Conservation (phyloP, 805 yeast species). For the Yamadazyma philogaea region DNA sequence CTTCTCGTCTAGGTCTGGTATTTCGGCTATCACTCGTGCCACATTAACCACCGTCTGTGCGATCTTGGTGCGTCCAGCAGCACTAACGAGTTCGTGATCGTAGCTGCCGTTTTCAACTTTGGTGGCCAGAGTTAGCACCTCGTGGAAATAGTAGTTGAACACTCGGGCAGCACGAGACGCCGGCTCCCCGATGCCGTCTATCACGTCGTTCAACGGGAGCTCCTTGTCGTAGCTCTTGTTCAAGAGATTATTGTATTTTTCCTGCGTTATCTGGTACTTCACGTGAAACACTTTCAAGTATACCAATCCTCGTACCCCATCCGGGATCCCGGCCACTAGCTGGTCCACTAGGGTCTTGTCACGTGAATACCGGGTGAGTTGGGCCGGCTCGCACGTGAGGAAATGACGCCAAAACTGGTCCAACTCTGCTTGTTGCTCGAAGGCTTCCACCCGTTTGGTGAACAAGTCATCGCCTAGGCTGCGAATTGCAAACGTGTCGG, state of each 20-base stretch:
- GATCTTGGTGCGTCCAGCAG: neutral
- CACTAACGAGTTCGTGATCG: neutral
- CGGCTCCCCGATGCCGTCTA: conserved; percentile 16
- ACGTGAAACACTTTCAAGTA: conserved; percentile 34
- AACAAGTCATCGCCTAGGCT: conserved; percentile 11
- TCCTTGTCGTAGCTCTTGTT: conserved; percentile 20
- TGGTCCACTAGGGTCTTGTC: conserved; percentile 20
- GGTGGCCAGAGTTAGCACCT: conserved; percentile 16
- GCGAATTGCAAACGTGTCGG: conserved; percentile 16
- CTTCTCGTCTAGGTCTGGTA: conserved; percentile 15
- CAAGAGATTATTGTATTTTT: conserved; percentile 27
- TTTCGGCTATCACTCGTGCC: neutral
- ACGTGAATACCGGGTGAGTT: conserved; percentile 8
- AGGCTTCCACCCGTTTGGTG: conserved; percentile 1
- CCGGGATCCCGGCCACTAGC: conserved; percentile 30
- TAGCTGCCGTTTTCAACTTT: neutral
- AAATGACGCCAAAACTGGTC: conserved; percentile 12
- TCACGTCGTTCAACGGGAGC: conserved; percentile 6
- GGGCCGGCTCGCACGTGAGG: conserved; percentile 8
- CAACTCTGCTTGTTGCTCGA: neutral
- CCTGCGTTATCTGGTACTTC: conserved; percentile 27
- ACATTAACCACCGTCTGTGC: neutral
- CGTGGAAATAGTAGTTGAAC: conserved; percentile 30
- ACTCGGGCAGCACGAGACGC: conserved; percentile 27
- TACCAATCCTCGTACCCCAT: conserved; percentile 25